Conservation (phyloP, 371 early-diverging fungal genomes). For the Mucor lusitanicus region DNA sequence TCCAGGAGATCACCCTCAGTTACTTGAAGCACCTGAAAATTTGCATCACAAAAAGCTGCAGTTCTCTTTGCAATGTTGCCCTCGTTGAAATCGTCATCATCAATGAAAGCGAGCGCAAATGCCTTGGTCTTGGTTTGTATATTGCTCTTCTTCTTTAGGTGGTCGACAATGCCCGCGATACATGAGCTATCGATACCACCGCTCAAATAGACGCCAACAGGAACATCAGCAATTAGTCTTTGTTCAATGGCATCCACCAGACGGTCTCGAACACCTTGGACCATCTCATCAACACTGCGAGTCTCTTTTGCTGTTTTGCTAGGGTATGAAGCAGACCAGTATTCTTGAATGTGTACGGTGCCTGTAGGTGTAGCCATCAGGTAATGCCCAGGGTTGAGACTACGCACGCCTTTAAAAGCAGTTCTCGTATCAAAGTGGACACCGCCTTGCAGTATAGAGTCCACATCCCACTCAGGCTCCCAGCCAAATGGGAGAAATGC, state of each 20-base stretch:
- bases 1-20: background rate
- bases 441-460: conserved; percentile 9
- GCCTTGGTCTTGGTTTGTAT: too few species aligned
- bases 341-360: conserved; percentile 1
- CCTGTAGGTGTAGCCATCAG: conserved; percentile 9
- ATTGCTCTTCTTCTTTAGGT: too few species aligned
- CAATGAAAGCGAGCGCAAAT: too few species aligned
- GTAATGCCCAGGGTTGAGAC: conserved; percentile 2
- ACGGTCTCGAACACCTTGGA: too few species aligned
- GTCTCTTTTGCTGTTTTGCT: conserved; percentile 11
- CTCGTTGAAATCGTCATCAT: too few species aligned
- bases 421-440: background rate
- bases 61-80: too few species aligned
- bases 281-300: conserved; percentile 2
- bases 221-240: too few species aligned
- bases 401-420: background rate
- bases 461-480: conserved; percentile 23
- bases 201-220: too few species aligned
- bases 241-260: too few species aligned
- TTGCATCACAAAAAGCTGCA: conserved; percentile 5
- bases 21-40: conserved; percentile 16
- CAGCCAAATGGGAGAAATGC: conserved; percentile 17
- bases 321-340: conserved; percentile 23
- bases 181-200: too few species aligned
- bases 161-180: too few species aligned